Conservation (phyloP, 2,329 filamentous ascomycete genomes). For the Neofusicoccum umdonicola region DNA sequence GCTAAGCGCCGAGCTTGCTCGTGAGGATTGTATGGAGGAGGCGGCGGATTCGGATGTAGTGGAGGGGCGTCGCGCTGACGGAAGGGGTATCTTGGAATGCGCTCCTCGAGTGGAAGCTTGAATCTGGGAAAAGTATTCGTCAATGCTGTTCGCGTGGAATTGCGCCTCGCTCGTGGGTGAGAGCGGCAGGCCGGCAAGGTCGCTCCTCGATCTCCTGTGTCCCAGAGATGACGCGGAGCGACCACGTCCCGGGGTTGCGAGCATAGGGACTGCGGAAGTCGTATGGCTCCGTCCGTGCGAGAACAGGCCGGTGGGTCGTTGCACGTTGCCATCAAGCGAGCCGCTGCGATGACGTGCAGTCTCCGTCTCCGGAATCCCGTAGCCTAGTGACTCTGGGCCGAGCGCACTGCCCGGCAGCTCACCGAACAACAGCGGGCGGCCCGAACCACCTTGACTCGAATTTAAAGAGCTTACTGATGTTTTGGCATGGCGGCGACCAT, state of each 20-base stretch:
- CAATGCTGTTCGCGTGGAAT: slow-evolving; percentile 15
- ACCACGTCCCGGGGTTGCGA: not conserved
- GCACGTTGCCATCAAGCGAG: slow-evolving; percentile 13
- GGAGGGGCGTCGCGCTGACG: slow-evolving; percentile 26
- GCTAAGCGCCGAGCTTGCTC: slow-evolving; percentile 24
- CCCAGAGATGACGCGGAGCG: slow-evolving; percentile 13
- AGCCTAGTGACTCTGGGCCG: not conserved
- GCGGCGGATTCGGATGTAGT: slow-evolving; percentile 35
- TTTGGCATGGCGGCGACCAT: slow-evolving; percentile 10
- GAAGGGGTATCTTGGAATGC: slow-evolving; percentile 14
- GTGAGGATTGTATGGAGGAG: slow-evolving; percentile 34
- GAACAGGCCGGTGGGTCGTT: slow-evolving; percentile 15
- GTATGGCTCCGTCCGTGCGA: slow-evolving; percentile 13
- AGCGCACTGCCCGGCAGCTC: slow-evolving; percentile 5
- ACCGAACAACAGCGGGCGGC: slow-evolving; percentile 17
- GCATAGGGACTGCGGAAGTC: not conserved
- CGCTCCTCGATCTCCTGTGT: slow-evolving; percentile 17
- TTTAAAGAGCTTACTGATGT: slow-evolving; percentile 14
- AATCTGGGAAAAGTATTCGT: slow-evolving; percentile 16
- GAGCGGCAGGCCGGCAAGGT: slow-evolving; percentile 8
- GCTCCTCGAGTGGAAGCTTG: slow-evolving; percentile 9
- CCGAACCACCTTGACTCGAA: slow-evolving; percentile 5
- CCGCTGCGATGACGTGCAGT: slow-evolving; percentile 12
- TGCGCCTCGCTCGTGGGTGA: slow-evolving; percentile 7
- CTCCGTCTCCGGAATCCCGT: slow-evolving; percentile 9